Evolutionary conservation across 805 yeast species (phyloP).

Genomic region (Priceomyces medius): DNA sequence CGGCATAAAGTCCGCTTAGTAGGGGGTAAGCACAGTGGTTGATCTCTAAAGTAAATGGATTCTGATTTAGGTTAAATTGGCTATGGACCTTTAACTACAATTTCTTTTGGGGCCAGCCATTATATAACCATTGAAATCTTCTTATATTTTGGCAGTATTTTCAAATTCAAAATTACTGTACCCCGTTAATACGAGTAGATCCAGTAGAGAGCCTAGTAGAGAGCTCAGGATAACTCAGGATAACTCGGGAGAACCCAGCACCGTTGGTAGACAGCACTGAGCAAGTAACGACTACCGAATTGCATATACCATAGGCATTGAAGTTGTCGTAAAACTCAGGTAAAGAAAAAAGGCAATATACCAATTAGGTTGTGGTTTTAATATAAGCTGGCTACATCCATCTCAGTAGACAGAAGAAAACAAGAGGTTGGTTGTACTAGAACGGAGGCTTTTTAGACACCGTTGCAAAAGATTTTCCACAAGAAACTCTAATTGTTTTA

Average conservation of each 20-base stretch:
- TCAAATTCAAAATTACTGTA: not conserved
- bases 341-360: not conserved
- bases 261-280: not conserved
- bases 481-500: not conserved
- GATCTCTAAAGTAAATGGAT: conserved; percentile 1
- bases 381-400: not conserved
- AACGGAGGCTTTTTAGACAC: not conserved
- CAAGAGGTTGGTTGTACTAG: not conserved
- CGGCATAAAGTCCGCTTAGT: conserved; percentile 4
- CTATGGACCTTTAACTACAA: conserved; percentile 2
- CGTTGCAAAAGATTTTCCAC: not conserved
- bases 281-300: not conserved
- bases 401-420: not conserved
- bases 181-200: not conserved
- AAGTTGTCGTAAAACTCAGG: not conserved
- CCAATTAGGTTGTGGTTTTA: not conserved
- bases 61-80: conserved; percentile 6
- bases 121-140: conserved; percentile 5
- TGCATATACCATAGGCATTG: not conserved
- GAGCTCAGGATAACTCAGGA: conserved; percentile 1
- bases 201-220: conserved; percentile 4
- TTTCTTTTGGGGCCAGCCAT: conserved; percentile 1
- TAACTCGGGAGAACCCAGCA: conserved; percentile 1
- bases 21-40: conserved; percentile 1
- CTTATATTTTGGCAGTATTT: conserved; percentile 1